Evolutionary conservation across 495 filamentous ascomycete genomes (phyloP).

Genomic region (Xylaria grammica): DNA sequence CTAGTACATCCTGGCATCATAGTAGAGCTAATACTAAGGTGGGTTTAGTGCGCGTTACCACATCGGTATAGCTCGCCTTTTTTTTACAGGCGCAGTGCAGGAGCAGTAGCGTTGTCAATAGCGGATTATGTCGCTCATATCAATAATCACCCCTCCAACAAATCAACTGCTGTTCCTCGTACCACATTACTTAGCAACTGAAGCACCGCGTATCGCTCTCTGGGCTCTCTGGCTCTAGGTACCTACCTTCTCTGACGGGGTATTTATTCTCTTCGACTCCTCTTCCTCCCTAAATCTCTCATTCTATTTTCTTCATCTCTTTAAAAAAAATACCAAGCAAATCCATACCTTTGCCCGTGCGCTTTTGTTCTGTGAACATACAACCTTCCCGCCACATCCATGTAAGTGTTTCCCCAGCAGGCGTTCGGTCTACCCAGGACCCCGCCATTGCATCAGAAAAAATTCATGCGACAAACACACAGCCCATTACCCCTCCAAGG

Average conservation of each 20-base stretch:
- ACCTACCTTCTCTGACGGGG: not conserved
- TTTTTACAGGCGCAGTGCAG: no score
- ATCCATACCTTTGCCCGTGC: not conserved
- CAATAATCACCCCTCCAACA: slow-evolving; percentile 34
- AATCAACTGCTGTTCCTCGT: slow-evolving; percentile 31
- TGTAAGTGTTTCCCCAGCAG: slow-evolving; percentile 23
- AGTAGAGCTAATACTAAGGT: not conserved
- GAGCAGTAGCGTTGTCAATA: slow-evolving; percentile 5
- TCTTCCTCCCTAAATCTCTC: slow-evolving; percentile 15
- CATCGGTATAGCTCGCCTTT: slow-evolving; percentile 3
- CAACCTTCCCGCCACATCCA: slow-evolving; percentile 4
- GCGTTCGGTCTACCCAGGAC: not conserved
- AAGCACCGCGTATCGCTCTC: slow-evolving; percentile 21
- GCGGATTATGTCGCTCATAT: slow-evolving; percentile 39
- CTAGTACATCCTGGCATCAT: not conserved
- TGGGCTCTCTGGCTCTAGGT: slow-evolving; percentile 7
- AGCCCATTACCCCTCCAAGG: slow-evolving; percentile 17
- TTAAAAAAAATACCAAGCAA: not conserved
- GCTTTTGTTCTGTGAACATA: not conserved
- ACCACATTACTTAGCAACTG: slow-evolving; percentile 25
- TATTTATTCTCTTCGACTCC: slow-evolving; percentile 22
- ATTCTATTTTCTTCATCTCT: slow-evolving; percentile 16
- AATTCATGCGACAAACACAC: slow-evolving; percentile 15
- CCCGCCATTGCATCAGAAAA: slow-evolving; percentile 24
- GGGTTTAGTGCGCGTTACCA: slow-evolving; percentile 5